Evolutionary conservation across 2,329 filamentous ascomycete species (phyloP), one percentile per base, ranked within the genome.

Genomic region (Hymenoscyphus salicellus): DNA sequence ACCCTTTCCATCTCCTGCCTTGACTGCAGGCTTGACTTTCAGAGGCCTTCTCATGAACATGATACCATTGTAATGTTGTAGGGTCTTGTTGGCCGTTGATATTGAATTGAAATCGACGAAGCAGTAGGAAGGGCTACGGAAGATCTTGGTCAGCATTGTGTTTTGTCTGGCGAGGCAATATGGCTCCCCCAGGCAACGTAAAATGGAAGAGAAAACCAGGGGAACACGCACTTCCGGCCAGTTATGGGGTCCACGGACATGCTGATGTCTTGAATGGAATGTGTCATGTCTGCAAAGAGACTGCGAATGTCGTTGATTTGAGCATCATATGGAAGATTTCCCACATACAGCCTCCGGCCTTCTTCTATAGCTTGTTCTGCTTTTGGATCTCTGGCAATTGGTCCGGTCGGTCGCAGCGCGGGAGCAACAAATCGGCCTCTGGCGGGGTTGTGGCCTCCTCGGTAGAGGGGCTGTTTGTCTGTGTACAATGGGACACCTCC

Each of bases 191-290:
- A 30, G 28, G 28, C 28, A 30, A 30, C 6, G 28, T 30, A 30
- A 3, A 30, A 30, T 30, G 3, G 6, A 6, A 30, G 28, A 30
- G 28, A 30, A 6, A 30, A 30, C 6, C 28, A 3, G 28, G 28
- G 6, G 3, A 30, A 6, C 6, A 30, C 28, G 28, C 28, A 30
- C 28, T 91, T 92, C 55, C 88, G 81, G 49, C 83, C 85, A 33
- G 84, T 89, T 75, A 89, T 85, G 1, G 87, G 84, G 71, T 92
- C 88, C 61, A 89, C 82, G 0, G 87, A 87, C 70, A 92, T 88
- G 74, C 89, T 86, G 68, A 91, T 84, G 57, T 84, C 83, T 68
- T 83, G 80, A 68, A 80, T 81, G 72, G 78, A 73, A 64, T 72
- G 66, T 63, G 77, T 75, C 26, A 76, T 72, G 26, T 77, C 76